Percentiles rank a stretch among this genome's conserved stretches.
phyloP scores from a whole-genome alignment of 768 basidiomycete genomes.

The Russula earlei region DNA sequence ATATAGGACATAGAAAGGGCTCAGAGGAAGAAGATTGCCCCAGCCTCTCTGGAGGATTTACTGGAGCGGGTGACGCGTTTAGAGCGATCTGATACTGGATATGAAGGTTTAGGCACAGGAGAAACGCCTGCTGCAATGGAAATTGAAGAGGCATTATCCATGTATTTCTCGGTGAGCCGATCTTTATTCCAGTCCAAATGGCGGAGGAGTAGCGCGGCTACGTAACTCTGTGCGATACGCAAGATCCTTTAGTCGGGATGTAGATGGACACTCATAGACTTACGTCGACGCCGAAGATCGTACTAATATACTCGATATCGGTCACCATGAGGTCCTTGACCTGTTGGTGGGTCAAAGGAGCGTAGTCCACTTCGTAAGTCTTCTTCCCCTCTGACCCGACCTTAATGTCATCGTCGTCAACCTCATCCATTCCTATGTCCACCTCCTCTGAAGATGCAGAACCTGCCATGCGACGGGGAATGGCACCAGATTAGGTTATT shows the following conservation, averaged over 20 bases:
- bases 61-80: conserved; percentile 27
- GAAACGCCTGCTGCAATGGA: conserved; percentile 68
- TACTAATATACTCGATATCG: conserved; percentile 80
- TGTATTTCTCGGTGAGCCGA: conserved; percentile 90
- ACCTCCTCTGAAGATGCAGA: conserved; percentile 41
- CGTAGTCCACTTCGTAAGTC: conserved; percentile 83
- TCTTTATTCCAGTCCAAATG: conserved; percentile 94
- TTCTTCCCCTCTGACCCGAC: conserved; percentile 43
- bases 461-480: conserved; percentile 23
- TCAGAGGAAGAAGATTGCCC: conserved; percentile 28
- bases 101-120: conserved; percentile 32
- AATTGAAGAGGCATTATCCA: conserved; percentile 77
- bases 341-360: conserved; percentile 58
- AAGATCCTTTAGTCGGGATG: neutral
- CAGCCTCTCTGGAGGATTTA: conserved; percentile 21
- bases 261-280: conserved; percentile 27
- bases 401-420: conserved; percentile 54
- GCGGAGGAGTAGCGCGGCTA: conserved; percentile 71
- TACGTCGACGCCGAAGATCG: conserved; percentile 85
- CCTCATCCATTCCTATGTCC: conserved; percentile 63
- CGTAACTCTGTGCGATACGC: conserved; percentile 38
- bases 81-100: conserved; percentile 24
- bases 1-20: conserved; percentile 85
- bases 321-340: conserved; percentile 70
- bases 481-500: conserved; percentile 20